A percentile compares a stretch with the other conserved stretches of the same genome.
These are phyloP conservation scores for Sporothrix luriei DNA, from an alignment of 2,329 filamentous ascomycete species.

Conservation along the genomic window DNA sequence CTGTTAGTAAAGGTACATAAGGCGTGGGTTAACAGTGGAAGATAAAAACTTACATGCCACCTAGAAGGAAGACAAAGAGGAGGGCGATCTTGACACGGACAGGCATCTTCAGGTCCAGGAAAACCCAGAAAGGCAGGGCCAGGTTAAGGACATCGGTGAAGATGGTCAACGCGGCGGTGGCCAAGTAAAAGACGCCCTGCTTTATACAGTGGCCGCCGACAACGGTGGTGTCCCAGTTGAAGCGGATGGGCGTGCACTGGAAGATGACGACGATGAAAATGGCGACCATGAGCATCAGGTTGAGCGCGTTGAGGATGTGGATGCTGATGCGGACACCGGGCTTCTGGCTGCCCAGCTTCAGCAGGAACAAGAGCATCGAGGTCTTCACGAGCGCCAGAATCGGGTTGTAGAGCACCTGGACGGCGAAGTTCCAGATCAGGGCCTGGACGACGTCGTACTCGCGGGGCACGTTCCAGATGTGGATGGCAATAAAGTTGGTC, in stretches of 20 bases:
- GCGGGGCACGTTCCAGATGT: constrained; percentile 29
- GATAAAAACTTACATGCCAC: constrained; percentile 39
- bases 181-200: constrained; percentile 40
- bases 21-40: background rate
- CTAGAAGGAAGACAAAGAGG: constrained; percentile 42
- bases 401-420: constrained; percentile 36
- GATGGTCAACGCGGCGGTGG: constrained; percentile 49
- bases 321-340: constrained; percentile 39
- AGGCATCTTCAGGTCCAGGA: constrained; percentile 41
- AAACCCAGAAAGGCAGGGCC: constrained; percentile 46
- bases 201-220: constrained; percentile 46
- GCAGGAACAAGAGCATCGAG: constrained; percentile 43
- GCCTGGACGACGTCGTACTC: constrained; percentile 27
- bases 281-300: constrained; percentile 41
- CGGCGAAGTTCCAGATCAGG: constrained; percentile 34
- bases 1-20: background rate
- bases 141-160: constrained; percentile 50
- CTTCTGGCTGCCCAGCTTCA: constrained; percentile 42
- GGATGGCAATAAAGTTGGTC: constrained; percentile 35
- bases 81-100: constrained; percentile 41
- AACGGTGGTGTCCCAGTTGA: constrained; percentile 50
- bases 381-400: constrained; percentile 43
- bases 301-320: constrained; percentile 41
- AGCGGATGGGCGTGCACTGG: constrained; percentile 48
- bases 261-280: constrained; percentile 44